These are phyloP conservation scores for Lachnellula occidentalis DNA, from an alignment of 2,329 filamentous ascomycete species.

Conservation along the genomic window DNA sequence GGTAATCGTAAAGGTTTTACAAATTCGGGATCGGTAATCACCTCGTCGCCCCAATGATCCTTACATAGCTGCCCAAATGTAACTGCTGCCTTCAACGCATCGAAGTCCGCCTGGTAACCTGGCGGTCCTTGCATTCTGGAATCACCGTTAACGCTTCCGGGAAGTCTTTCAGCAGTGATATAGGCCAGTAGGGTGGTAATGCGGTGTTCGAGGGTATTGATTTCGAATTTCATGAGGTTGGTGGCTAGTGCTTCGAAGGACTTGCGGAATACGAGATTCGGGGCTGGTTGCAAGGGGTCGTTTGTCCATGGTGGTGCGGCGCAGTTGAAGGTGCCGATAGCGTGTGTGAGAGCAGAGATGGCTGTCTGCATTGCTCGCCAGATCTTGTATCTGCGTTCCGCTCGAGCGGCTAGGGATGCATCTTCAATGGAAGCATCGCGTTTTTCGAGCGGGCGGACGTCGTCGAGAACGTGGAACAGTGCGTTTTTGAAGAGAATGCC, in stretches of 20 bases:
- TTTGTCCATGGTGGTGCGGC: neutral
- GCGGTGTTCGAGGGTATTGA: slow-evolving; percentile 11
- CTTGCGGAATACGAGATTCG: neutral
- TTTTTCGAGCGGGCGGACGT: slow-evolving; percentile 2
- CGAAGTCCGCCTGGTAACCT: slow-evolving; percentile 1
- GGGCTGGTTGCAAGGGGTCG: neutral
- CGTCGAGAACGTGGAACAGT: neutral
- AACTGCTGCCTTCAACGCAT: neutral
- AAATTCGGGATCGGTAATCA: neutral
- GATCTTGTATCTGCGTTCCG: slow-evolving; percentile 1
- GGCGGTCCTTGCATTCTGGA: neutral
- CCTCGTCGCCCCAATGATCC: slow-evolving; percentile 1
- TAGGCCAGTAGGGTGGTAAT: slow-evolving; percentile 8
- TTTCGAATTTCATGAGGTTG: slow-evolving; percentile 9
- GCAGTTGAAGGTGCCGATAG: neutral
- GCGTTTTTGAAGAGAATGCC: neutral
- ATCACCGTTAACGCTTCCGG: slow-evolving; percentile 6
- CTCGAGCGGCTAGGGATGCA: neutral
- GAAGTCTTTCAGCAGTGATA: slow-evolving; percentile 4
- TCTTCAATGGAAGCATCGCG: neutral
- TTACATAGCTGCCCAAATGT: neutral
- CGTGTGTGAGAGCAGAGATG: neutral
- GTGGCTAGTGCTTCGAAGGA: slow-evolving; percentile 4
- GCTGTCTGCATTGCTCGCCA: slow-evolving; percentile 7
- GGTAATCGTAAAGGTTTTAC: neutral